Conservation (phyloP, 371 early-diverging fungal genomes). For the Cokeromyces recurvatus region DNA sequence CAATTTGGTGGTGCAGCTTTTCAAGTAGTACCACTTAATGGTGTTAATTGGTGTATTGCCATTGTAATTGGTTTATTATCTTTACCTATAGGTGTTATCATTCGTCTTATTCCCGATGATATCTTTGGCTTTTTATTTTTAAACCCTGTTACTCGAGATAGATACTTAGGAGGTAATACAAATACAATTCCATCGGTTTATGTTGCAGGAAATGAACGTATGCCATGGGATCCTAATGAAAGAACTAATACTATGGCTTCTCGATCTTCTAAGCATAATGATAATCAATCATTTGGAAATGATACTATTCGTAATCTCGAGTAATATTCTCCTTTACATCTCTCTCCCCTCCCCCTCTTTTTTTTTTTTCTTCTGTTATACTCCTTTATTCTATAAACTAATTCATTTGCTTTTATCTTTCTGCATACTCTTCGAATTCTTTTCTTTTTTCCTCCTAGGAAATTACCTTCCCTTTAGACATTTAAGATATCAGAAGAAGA, state of each 20-base stretch:
- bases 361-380: too few relatives aligned
- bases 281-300: slow-evolving; percentile 11
- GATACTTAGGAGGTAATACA: slow-evolving; percentile 16
- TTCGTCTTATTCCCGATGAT: slow-evolving; percentile 58
- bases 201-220: slow-evolving; percentile 25
- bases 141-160: slow-evolving; percentile 17
- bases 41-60: slow-evolving; percentile 60
- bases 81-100: slow-evolving; percentile 61
- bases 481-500: too few relatives aligned
- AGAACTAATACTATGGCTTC: slow-evolving; percentile 18
- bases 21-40: slow-evolving; percentile 37
- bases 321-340: too few relatives aligned
- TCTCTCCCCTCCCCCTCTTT: too few relatives aligned
- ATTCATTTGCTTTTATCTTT: too few relatives aligned
- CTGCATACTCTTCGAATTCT: too few relatives aligned
- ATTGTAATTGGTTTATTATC: slow-evolving; percentile 57
- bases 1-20: slow-evolving; percentile 57
- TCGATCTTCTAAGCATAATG: slow-evolving; percentile 18
- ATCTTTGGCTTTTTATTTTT: slow-evolving; percentile 28
- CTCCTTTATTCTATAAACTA: too few relatives aligned
- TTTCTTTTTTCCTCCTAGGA: too few relatives aligned
- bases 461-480: too few relatives aligned
- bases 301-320: slow-evolving; percentile 10
- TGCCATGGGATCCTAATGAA: slow-evolving; percentile 20
- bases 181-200: slow-evolving; percentile 19